A percentile compares a stretch with the other conserved stretches of the same genome.
phyloP scores from a whole-genome alignment of 495 filamentous ascomycete species.

The Podospora pseudopauciseta region DNA sequence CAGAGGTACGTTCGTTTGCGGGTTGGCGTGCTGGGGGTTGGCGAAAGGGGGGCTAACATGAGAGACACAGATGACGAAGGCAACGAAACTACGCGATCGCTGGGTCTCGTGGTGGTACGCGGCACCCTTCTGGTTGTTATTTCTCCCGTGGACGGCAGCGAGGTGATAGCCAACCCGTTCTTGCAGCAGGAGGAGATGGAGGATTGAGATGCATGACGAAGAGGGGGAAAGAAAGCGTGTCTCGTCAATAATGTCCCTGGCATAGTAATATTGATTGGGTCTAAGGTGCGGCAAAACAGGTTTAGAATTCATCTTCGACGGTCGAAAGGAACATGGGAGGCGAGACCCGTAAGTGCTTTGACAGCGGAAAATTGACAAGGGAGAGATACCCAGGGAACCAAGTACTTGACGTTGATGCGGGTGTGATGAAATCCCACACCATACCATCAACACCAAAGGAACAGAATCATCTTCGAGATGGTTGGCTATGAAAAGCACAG shows the following conservation, averaged over 20 bases:
- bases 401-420: not conserved
- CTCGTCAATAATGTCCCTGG: not conserved
- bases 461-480: not conserved
- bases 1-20: constrained; percentile 56
- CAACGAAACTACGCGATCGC: constrained; percentile 74
- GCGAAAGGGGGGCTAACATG: not conserved
- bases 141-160: constrained; percentile 88
- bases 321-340: not conserved
- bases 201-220: not conserved
- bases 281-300: not conserved
- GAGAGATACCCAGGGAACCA: not conserved
- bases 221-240: not conserved
- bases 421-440: not conserved
- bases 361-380: not conserved
- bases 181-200: constrained; percentile 58
- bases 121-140: constrained; percentile 90
- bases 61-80: constrained; percentile 73
- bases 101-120: constrained; percentile 87
- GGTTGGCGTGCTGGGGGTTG: too few relatives aligned
- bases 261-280: not conserved
- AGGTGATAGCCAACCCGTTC: constrained; percentile 95
- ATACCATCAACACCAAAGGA: not conserved
- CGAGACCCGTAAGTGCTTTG: not conserved
- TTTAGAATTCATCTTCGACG: not conserved
- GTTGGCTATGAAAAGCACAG: not conserved